Evolutionary conservation across 2,329 filamentous ascomycete species (phyloP).

Genomic region (Stagonosporopsis chrysanthemi): DNA sequence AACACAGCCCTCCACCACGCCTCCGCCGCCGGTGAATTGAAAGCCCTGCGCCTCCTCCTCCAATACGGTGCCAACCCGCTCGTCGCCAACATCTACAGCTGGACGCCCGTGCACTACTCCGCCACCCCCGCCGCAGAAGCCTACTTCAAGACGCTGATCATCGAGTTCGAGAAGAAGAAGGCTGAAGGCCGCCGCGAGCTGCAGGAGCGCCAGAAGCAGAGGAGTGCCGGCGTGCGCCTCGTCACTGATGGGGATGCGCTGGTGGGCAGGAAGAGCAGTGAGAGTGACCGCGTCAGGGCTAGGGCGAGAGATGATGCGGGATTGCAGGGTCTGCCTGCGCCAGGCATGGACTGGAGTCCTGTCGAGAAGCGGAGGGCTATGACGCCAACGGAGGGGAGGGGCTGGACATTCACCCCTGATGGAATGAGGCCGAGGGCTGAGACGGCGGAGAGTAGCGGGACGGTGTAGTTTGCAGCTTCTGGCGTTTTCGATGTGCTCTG

Average conservation of each 20-base stretch:
- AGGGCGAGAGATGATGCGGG: conserved; percentile 46
- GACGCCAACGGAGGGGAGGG: conserved; percentile 49
- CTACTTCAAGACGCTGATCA: conserved; percentile 79
- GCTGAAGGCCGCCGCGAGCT: conserved; percentile 50
- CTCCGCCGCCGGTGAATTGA: conserved; percentile 79
- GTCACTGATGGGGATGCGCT: conserved; percentile 43
- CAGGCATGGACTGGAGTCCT: conserved; percentile 50
- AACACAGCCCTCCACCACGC: conserved; percentile 90
- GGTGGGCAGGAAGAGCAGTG: conserved; percentile 10
- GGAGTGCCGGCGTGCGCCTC: conserved; percentile 46
- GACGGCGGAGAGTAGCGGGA: conserved; percentile 48
- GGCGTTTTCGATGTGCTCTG: background rate
- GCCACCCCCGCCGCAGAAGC: conserved; percentile 84
- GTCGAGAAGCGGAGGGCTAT: conserved; percentile 49
- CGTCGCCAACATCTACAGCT: conserved; percentile 76
- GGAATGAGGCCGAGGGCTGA: conserved; percentile 46
- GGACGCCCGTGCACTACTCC: conserved; percentile 84
- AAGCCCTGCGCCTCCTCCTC: conserved; percentile 77
- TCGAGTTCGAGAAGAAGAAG: conserved; percentile 72
- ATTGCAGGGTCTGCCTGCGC: conserved; percentile 39
- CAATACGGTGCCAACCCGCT: conserved; percentile 79
- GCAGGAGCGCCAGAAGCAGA: conserved; percentile 41
- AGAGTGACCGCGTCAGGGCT: conserved; percentile 21
- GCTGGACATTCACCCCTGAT: conserved; percentile 40
- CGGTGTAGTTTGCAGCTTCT: conserved; percentile 20